These are phyloP conservation scores for Aciculosporium take DNA, from an alignment of 2,329 filamentous ascomycete genomes.

Conservation along the genomic window DNA sequence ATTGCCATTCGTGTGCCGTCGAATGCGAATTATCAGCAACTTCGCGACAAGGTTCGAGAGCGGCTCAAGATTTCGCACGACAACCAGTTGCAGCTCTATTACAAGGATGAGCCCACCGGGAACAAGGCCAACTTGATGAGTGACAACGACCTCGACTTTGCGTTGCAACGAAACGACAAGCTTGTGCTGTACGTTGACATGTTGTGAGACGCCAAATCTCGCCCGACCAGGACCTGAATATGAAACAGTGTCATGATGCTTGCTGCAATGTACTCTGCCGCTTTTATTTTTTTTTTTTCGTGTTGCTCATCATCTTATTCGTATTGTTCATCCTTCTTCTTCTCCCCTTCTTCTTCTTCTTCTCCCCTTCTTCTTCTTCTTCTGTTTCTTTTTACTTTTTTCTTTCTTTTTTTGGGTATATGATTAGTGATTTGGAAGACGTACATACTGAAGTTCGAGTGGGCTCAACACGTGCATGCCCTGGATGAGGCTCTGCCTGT, in stretches of 20 bases:
- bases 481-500: not conserved
- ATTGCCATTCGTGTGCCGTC: conserved; percentile 80
- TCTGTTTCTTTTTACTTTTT: conserved; percentile 1
- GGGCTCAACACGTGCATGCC: conserved; percentile 11
- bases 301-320: not conserved
- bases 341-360: not conserved
- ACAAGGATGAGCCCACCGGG: conserved; percentile 70
- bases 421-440: conserved; percentile 16
- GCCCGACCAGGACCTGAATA: not conserved
- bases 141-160: conserved; percentile 68
- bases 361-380: not conserved
- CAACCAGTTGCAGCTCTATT: conserved; percentile 65
- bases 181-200: conserved; percentile 60
- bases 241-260: not conserved
- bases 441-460: conserved; percentile 10
- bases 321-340: conserved; percentile 2
- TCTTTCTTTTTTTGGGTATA: conserved; percentile 8
- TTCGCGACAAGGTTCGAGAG: conserved; percentile 75
- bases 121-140: conserved; percentile 62
- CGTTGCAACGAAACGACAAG: conserved; percentile 75
- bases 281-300: not conserved
- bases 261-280: not conserved
- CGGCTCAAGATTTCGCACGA: conserved; percentile 58
- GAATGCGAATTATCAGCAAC: conserved; percentile 61
- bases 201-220: conserved; percentile 19